Base-by-base conservation (phyloP, 148 eudicot genomes). In the Cornus florida region DNA sequence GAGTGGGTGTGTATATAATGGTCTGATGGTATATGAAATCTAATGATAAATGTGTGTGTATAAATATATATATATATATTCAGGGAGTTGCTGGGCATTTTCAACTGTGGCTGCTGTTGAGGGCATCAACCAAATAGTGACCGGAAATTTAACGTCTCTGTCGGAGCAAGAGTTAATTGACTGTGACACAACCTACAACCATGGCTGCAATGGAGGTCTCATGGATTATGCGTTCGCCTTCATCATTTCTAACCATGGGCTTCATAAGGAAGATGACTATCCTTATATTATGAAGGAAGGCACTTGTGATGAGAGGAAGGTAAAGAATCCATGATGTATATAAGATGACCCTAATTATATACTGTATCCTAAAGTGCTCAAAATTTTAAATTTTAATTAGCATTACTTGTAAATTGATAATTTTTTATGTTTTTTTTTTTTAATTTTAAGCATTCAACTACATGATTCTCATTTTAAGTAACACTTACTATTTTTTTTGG, bases 41-140 rank as follows among this genome's bases (percentile, higher is more conserved):
- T 0, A 28, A 28, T 28, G 28, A 28, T 28, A 28, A 28, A 28
- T 28, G 28, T 28, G 28, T 28, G 28, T 28, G 28, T 28, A 28
- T 28, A 28, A 28, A 28, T 50, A 19, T 6, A 12, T 81, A 64
- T 14, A 60, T 60, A 41, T 53, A 10, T 67, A 38, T 86, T 74
- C 89, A 93, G 99, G 99, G 16, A 94, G 99, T 83, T 96, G 99
- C 66, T 96, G 98, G 99, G 99, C 99, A 70, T 96, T 96, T 85
- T 96, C 99, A 74, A 91, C 99, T 0, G 99, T 96, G 14, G 99
- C 98, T 23, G 92, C 99, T 2, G 98, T 96, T 12, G 99, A 96
- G 83, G 98, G 99, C 33, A 92, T 96, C 43, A 96, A 96, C 92
- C 97, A 96, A 80, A 92, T 96, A 1, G 94, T 87, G 43, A 92